Base-by-base conservation (phyloP, 768 basidiomycete species). In the Lentinula sp. region DNA sequence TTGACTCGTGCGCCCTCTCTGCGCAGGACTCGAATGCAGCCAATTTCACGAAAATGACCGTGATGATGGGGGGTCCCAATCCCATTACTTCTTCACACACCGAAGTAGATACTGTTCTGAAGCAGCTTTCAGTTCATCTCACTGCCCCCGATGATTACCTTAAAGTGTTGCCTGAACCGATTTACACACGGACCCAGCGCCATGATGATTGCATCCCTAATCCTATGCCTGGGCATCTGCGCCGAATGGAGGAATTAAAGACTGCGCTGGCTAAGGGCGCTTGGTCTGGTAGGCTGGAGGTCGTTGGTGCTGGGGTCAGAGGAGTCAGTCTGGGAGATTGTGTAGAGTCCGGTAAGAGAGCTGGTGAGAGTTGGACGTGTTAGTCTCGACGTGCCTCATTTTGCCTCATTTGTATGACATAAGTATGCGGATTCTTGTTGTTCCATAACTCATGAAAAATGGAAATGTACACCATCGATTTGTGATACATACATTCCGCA, bases 271-370 rank as follows among this genome's bases (percentile, higher is more conserved):
- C 59, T 1, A 71, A 56, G 65, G 63, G 70, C 61, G 66, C 74
- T 62, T 71, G 85, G 84, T 79, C 70, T 7, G 75, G 76, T 1
- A 68, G 74, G 54, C 64, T 94, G 69, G 84, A 85, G 58, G 77
- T 94, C 2, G 73, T 90, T 6, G 95, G 95, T n/a, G 89, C 91
- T 10, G 91, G 92, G 1, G 88, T 93, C 35, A 85, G 85, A 0
- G 94, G 94, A 2, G 90, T 94, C 2, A 94, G 94, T 65, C 82
- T 95, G 1, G 87, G 86, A 7, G 94, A 96, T 67, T 95, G 93
- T 70, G 80, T 95, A 10, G 84, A 86, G 66, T 84, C 84, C 4
- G 94, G 89, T 13, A 83, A 86, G 69, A 75, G 71, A 21, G 87
- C 75, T 56, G 85, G 83, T 28, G 40, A 56, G 13, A 56, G 32